Evolutionary conservation across 768 basidiomycete genomes (phyloP).

Genomic region (Pisolithus orientalis): DNA sequence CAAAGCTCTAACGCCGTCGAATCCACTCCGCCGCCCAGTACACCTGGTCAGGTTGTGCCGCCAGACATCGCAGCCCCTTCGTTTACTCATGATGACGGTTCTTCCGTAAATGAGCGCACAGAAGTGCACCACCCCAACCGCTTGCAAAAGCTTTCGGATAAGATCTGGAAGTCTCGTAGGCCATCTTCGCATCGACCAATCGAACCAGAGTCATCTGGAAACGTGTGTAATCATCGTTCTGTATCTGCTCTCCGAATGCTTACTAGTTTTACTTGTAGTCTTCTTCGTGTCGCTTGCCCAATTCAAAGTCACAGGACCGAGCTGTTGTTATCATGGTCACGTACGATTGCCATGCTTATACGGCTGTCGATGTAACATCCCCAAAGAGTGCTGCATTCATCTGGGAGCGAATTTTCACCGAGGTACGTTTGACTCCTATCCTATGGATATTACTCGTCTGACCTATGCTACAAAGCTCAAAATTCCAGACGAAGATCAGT

Average conservation of each 20-base stretch:
- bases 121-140: conserved; percentile 25
- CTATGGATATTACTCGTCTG: conserved; percentile 3
- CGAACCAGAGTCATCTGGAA: conserved; percentile 6
- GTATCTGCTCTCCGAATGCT: conserved; percentile 2
- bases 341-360: conserved; percentile 69
- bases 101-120: conserved; percentile 21
- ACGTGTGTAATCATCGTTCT: conserved; percentile 10
- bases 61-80: conserved; percentile 34
- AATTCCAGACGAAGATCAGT: conserved; percentile 79
- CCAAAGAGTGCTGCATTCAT: conserved; percentile 63
- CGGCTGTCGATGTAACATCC: conserved; percentile 63
- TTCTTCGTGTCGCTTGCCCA: conserved; percentile 23
- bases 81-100: conserved; percentile 34
- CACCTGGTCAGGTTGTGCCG: conserved; percentile 47
- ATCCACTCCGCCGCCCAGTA: conserved; percentile 66
- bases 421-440: conserved; percentile 40
- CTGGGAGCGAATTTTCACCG: conserved; percentile 74
- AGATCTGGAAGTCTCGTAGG: conserved; percentile 21
- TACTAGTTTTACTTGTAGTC: conserved; percentile 14
- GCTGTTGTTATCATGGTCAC: conserved; percentile 55
- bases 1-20: conserved; percentile 57
- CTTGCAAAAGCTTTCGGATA: conserved; percentile 28
- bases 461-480: conserved; percentile 44
- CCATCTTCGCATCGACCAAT: conserved; percentile 21
- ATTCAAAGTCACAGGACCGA: conserved; percentile 23